Conservation (phyloP, 805 yeast species). For the Ogataea parapolymorpha region DNA sequence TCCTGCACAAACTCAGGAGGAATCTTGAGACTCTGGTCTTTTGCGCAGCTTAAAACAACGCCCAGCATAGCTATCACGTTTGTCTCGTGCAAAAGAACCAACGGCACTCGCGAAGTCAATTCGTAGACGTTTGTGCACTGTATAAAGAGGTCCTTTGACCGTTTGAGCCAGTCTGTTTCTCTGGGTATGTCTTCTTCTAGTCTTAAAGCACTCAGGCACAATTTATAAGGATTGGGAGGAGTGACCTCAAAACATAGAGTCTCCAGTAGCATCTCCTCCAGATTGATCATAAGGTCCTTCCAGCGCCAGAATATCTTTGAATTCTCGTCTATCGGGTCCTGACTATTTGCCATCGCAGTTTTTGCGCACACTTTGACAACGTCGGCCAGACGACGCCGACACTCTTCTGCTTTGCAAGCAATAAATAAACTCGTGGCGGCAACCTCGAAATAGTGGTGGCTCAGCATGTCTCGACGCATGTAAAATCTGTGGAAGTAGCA, state of each 20-base stretch:
- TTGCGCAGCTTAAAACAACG: slow-evolving; percentile 22
- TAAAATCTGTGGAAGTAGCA: slow-evolving; percentile 50
- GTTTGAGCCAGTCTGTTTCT: slow-evolving; percentile 17
- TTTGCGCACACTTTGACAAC: slow-evolving; percentile 48
- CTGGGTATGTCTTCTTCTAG: slow-evolving; percentile 18
- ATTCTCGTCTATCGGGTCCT: slow-evolving; percentile 40
- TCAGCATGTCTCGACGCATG: slow-evolving; percentile 40
- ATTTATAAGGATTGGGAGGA: slow-evolving; percentile 38
- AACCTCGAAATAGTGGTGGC: slow-evolving; percentile 46
- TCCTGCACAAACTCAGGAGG: slow-evolving; percentile 17
- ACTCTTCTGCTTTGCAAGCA: slow-evolving; percentile 53
- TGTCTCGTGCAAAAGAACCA: slow-evolving; percentile 24
- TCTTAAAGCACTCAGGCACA: slow-evolving; percentile 23
- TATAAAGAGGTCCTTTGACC: slow-evolving; percentile 19
- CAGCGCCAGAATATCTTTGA: slow-evolving; percentile 48
- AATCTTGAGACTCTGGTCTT: slow-evolving; percentile 14
- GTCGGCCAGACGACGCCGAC: slow-evolving; percentile 45
- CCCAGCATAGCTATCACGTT: slow-evolving; percentile 26
- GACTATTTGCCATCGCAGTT: slow-evolving; percentile 40
- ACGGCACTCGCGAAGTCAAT: slow-evolving; percentile 27
- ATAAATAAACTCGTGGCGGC: slow-evolving; percentile 50
- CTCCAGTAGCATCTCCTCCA: slow-evolving; percentile 44
- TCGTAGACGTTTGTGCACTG: slow-evolving; percentile 29
- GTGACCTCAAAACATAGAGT: slow-evolving; percentile 47
- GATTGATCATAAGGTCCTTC: slow-evolving; percentile 44